These are phyloP conservation scores for Candida sanyaensis DNA, from an alignment of 1,139 yeast species.

Conservation along the genomic window DNA sequence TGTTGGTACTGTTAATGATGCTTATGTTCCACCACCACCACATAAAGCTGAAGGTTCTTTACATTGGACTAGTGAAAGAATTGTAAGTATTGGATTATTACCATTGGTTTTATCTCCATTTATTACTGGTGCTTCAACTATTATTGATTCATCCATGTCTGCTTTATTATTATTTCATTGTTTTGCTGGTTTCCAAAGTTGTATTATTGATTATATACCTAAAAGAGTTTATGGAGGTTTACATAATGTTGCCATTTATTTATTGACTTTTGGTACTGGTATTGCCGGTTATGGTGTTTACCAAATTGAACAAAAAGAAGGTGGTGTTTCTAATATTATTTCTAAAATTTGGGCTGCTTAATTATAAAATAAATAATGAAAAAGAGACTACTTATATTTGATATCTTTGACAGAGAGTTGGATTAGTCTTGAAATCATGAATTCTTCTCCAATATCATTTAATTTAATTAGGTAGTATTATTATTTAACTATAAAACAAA, in stretches of 20 bases:
- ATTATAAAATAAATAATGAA: constrained; percentile 7
- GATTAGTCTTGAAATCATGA: too few species aligned
- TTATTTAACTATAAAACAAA: too few species aligned
- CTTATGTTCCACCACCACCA: constrained; percentile 60
- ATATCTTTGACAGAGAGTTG: too few species aligned
- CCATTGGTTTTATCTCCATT: constrained; percentile 69
- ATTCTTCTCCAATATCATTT: too few species aligned
- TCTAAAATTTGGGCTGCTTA: constrained; percentile 44
- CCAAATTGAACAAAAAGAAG: constrained; percentile 69
- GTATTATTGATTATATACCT: constrained; percentile 81
- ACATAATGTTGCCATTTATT: constrained; percentile 63
- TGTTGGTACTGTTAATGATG: constrained; percentile 76
- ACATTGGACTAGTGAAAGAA: constrained; percentile 74
- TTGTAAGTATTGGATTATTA: constrained; percentile 57
- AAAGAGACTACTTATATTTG: not conserved
- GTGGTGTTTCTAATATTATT: constrained; percentile 38
- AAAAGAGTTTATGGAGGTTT: constrained; percentile 74
- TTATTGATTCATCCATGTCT: constrained; percentile 59
- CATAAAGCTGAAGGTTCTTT: constrained; percentile 61
- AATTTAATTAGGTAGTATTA: too few species aligned
- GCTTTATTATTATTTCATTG: constrained; percentile 61
- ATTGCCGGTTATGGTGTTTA: constrained; percentile 80
- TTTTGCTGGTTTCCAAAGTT: constrained; percentile 71
- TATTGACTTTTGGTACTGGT: constrained; percentile 71
- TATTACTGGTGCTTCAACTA: constrained; percentile 54